These are phyloP conservation scores for Triangularia setosa DNA, from an alignment of 2,329 filamentous ascomycete species.

Conservation along the genomic window DNA sequence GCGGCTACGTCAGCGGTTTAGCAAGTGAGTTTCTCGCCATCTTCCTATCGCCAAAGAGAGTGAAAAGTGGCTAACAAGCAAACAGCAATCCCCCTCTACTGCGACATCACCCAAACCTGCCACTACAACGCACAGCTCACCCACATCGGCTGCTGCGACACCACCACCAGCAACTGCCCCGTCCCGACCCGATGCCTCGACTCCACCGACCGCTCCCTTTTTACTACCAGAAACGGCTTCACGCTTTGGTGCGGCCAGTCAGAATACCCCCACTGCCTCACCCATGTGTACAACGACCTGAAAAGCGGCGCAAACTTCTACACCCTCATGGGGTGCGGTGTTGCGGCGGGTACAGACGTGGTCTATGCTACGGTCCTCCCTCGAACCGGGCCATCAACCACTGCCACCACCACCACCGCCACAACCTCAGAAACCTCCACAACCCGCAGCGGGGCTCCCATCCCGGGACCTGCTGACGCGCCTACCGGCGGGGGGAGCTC, in stretches of 20 bases:
- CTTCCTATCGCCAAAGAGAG: not conserved
- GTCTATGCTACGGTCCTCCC: constrained; percentile 17
- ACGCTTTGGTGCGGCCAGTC: constrained; percentile 29
- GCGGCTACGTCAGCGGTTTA: constrained; percentile 31
- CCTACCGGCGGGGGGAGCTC: constrained; percentile 12
- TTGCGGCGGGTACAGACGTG: constrained; percentile 20
- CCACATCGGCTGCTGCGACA: constrained; percentile 33
- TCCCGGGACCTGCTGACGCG: too few relatives aligned
- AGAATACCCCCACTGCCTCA: constrained; percentile 29
- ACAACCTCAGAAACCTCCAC: not conserved
- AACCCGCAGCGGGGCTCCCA: not conserved
- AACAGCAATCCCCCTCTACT: constrained; percentile 29
- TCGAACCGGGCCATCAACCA: not conserved
- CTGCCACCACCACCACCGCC: not conserved
- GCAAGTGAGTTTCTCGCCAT: not conserved
- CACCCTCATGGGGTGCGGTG: constrained; percentile 31
- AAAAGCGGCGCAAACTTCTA: constrained; percentile 20
- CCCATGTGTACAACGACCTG: constrained; percentile 30
- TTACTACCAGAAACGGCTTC: constrained; percentile 25
- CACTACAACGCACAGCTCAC: constrained; percentile 29
- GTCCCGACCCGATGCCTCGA: constrained; percentile 31
- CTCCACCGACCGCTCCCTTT: constrained; percentile 22
- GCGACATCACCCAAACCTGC: constrained; percentile 26
- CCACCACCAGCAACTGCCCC: constrained; percentile 22
- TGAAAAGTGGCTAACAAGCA: not conserved